Base-by-base conservation (phyloP, 2,329 filamentous ascomycete species). In the Onygena corvina region DNA sequence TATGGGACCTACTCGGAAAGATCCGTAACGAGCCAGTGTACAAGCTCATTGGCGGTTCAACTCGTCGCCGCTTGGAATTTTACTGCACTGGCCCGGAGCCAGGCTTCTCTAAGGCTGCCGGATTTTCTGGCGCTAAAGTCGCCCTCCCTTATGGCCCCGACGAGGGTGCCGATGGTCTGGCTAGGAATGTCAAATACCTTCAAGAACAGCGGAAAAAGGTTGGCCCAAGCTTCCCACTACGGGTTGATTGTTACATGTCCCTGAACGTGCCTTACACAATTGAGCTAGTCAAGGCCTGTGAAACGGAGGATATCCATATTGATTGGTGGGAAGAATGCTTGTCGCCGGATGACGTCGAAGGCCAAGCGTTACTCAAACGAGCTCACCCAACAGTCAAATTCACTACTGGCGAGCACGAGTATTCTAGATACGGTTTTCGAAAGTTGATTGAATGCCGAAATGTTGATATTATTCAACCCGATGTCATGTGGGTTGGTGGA, bases 311-410 rank as follows among this genome's bases (percentile, higher is more conserved):
- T 57, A 76, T 94, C 57, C 77, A 90, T 66, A 89, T 95, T 64
- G 88, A 94, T 72, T 95, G 89, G 89, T 94, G 87, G 87, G 89
- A 95, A 71, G 89, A 95, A 72, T 93, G 87, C 56, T 72, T 95
- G 54, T 84, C 82, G 25, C 89, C 89, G 8, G 89, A 95, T 66
- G 89, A 95, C 71, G 86, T 84, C 44, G 89, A 94, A 60, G 89
- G 89, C 50, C 93, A 93, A 60, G 84, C 80, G 56, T 80, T 87
- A 64, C 81, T 95, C 70, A 95, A 95, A 75, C 80, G 83, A 46
- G 89, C 89, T 1, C 88, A 94, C 63, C 89, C 89, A 0, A 83
- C 82, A 1, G 74, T 90, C 68, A 94, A 93, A 67, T 95, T 95
- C 72, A 95, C 89, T 14, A 94, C 89, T 1, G 89, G 89, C 56